A percentile compares a stretch with the other conserved stretches of the same genome.
phyloP scores from a whole-genome alignment of 2,329 filamentous ascomycete genomes.

The Colletotrichum cuscutae region DNA sequence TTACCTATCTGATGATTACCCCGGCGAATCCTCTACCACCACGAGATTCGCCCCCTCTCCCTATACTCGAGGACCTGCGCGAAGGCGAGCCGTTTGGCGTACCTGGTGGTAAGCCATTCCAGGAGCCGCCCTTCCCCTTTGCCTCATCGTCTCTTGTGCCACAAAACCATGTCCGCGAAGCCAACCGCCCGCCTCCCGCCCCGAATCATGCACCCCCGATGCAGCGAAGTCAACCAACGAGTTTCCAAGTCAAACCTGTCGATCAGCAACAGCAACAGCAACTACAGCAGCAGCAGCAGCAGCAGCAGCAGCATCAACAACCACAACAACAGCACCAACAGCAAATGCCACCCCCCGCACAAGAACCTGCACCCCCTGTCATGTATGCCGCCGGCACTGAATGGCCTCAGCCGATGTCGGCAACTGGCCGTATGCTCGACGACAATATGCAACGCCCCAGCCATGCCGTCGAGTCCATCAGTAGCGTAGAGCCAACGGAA shows the following conservation, averaged over 20 bases:
- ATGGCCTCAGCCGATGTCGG: slow-evolving; percentile 44
- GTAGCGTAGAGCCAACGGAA: slow-evolving; percentile 51
- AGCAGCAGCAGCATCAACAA: slow-evolving; percentile 37
- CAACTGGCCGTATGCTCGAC: slow-evolving; percentile 44
- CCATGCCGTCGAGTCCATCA: slow-evolving; percentile 52
- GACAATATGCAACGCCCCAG: slow-evolving; percentile 46
- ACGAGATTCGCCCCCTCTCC: slow-evolving; percentile 69
- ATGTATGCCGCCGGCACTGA: slow-evolving; percentile 48
- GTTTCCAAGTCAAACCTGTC: slow-evolving; percentile 45
- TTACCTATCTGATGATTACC: slow-evolving; percentile 75
- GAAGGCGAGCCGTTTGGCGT: slow-evolving; percentile 64
- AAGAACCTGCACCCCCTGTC: slow-evolving; percentile 55
- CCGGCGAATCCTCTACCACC: slow-evolving; percentile 73
- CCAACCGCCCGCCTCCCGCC: slow-evolving; percentile 63
- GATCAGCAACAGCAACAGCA: slow-evolving; percentile 58
- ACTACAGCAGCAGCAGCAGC: slow-evolving; percentile 55
- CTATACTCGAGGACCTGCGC: slow-evolving; percentile 68
- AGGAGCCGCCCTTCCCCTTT: slow-evolving; percentile 40
- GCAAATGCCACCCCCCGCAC: slow-evolving; percentile 62
- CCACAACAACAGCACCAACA: not conserved
- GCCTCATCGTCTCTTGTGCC: slow-evolving; percentile 30
- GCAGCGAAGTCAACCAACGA: slow-evolving; percentile 51
- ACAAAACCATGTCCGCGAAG: slow-evolving; percentile 68
- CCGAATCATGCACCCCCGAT: slow-evolving; percentile 69
- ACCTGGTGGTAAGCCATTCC: slow-evolving; percentile 50